Conservation (phyloP, 177 flowering plant species). For the Telopea speciosissima region DNA sequence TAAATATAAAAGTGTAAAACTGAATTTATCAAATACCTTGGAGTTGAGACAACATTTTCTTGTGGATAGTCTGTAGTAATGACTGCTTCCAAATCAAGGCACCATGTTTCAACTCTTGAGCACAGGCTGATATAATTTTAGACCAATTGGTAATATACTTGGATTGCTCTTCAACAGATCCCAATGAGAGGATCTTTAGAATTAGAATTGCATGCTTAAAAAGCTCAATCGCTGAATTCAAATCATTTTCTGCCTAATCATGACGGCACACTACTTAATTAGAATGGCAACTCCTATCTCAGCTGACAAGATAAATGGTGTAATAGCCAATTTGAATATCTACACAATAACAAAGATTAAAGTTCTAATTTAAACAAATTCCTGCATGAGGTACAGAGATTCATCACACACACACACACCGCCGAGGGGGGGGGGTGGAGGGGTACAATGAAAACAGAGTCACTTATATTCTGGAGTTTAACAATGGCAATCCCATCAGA, state of each 20-base stretch:
- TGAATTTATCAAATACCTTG: slow-evolving; percentile 37
- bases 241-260: slow-evolving; percentile 61
- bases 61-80: slow-evolving; percentile 31
- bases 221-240: slow-evolving; percentile 44
- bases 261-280: slow-evolving; percentile 3
- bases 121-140: slow-evolving; percentile 54
- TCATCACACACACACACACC: no score
- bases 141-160: slow-evolving; percentile 59
- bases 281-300: background rate
- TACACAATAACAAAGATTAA: background rate
- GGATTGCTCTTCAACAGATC: slow-evolving; percentile 48
- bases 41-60: slow-evolving; percentile 37
- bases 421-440: no score
- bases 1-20: background rate
- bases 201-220: slow-evolving; percentile 43
- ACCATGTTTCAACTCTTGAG: slow-evolving; percentile 66
- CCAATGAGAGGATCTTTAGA: slow-evolving; percentile 39
- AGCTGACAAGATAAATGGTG: background rate
- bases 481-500: no score
- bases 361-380: background rate
- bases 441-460: no score
- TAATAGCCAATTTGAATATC: background rate
- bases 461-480: no score
- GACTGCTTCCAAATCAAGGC: slow-evolving; percentile 57
- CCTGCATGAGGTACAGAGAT: no score